phyloP scores from a whole-genome alignment of 495 filamentous ascomycete genomes.

The Trichodelitschia bisporula region DNA sequence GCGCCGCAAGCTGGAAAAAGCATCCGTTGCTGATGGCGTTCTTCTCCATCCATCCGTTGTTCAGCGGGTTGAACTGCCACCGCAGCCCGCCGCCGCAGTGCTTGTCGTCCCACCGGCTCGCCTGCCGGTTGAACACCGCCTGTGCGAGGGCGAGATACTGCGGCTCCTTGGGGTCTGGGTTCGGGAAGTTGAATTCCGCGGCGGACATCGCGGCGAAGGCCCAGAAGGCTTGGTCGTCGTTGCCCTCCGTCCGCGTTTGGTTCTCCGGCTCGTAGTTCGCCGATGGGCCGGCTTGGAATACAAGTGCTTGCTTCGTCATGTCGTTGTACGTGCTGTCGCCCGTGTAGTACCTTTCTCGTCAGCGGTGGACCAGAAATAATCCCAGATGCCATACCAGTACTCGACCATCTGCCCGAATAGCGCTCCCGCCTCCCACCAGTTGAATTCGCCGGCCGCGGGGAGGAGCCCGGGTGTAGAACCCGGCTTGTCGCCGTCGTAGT shows the following conservation, averaged over 20 bases:
- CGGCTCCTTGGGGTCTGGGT: slow-evolving; percentile 4
- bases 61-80: slow-evolving; percentile 5
- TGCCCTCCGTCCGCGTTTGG: slow-evolving; percentile 31
- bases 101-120: slow-evolving; percentile 1
- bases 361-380: too few relatives aligned
- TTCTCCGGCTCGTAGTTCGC: slow-evolving; percentile 39
- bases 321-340: slow-evolving; percentile 47
- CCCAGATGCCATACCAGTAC: slow-evolving; percentile 62
- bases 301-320: slow-evolving; percentile 32
- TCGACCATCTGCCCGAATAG: slow-evolving; percentile 39
- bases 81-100: slow-evolving; percentile 5
- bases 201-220: slow-evolving; percentile 60
- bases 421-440: slow-evolving; percentile 56
- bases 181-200: slow-evolving; percentile 49
- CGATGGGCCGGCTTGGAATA: slow-evolving; percentile 39
- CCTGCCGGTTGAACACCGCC: slow-evolving; percentile 6
- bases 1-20: slow-evolving; percentile 3
- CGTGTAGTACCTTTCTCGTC: too few relatives aligned
- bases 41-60: slow-evolving; percentile 5
- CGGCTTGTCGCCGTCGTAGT: slow-evolving; percentile 35
- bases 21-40: slow-evolving; percentile 5
- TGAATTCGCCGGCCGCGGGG: too few relatives aligned
- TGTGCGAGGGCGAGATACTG: slow-evolving; percentile 8
- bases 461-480: slow-evolving; percentile 42
- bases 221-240: slow-evolving; percentile 81